A percentile compares a stretch with the other conserved stretches of the same genome.
Evolutionary conservation across 495 filamentous ascomycete species (phyloP).

Genomic region (Hyaloscypha hepaticicola): DNA sequence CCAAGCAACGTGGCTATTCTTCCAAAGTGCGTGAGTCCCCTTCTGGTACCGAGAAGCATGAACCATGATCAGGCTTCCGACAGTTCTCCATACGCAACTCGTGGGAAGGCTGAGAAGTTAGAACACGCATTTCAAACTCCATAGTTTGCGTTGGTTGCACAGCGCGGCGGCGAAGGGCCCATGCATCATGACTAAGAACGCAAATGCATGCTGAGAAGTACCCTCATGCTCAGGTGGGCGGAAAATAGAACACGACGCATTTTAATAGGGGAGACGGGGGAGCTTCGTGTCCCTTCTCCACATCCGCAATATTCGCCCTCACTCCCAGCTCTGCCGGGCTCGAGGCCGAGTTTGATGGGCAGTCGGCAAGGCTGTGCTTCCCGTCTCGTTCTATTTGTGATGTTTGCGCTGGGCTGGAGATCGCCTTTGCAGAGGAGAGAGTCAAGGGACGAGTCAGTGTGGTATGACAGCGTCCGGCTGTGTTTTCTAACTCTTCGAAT

Average conservation of each 20-base stretch:
- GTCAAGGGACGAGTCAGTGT: background rate
- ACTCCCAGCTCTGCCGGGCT: background rate
- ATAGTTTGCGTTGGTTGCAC: slow-evolving; percentile 6
- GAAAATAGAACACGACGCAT: slow-evolving; percentile 20
- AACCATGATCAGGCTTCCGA: background rate
- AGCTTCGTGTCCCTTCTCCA: slow-evolving; percentile 25
- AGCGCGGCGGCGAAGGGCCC: slow-evolving; percentile 18
- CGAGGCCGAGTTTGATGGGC: slow-evolving; percentile 3
- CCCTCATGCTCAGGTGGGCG: slow-evolving; percentile 13
- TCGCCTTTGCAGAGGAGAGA: background rate
- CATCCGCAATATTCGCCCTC: no score
- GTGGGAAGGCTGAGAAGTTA: slow-evolving; percentile 8
- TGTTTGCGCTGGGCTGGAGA: slow-evolving; percentile 1
- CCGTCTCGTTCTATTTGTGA: background rate
- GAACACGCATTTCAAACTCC: background rate
- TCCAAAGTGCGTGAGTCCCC: background rate
- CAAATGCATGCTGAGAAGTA: slow-evolving; percentile 6
- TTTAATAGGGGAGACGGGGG: background rate
- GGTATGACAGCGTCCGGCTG: background rate
- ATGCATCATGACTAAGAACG: slow-evolving; percentile 22
- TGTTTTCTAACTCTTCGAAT: background rate
- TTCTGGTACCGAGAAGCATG: background rate
- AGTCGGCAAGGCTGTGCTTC: slow-evolving; percentile 2
- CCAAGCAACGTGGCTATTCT: slow-evolving; percentile 8
- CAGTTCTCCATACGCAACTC: background rate